These are phyloP conservation scores for Penicillium coprophilum DNA, from an alignment of 495 filamentous ascomycete species.

Conservation along the genomic window DNA sequence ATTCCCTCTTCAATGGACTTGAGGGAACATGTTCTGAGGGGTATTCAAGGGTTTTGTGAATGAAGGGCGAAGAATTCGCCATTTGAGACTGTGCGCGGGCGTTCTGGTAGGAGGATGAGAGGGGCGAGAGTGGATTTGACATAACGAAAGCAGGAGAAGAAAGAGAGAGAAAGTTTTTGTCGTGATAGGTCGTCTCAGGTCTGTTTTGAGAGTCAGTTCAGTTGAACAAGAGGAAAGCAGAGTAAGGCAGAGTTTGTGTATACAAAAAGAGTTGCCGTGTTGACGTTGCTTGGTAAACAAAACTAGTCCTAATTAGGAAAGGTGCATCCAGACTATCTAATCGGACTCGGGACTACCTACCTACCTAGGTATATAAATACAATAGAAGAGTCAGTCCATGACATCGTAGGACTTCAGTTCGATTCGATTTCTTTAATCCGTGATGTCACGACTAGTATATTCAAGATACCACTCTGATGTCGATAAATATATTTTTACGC, in stretches of 20 bases:
- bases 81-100: conserved; percentile 36
- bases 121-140: conserved; percentile 47
- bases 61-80: conserved; percentile 29
- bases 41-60: conserved; percentile 30
- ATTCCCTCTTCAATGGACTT: conserved; percentile 36
- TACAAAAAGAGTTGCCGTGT: conserved; percentile 26
- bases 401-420: background rate
- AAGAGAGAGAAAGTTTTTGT: background rate
- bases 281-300: conserved; percentile 48
- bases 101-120: conserved; percentile 47
- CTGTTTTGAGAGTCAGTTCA: background rate
- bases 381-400: background rate
- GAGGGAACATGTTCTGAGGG: conserved; percentile 35
- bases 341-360: no score
- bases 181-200: background rate
- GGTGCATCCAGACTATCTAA: conserved; percentile 4
- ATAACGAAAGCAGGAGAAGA: conserved; percentile 23
- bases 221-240: background rate
- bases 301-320: conserved; percentile 35
- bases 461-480: no score
- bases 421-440: background rate
- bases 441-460: background rate
- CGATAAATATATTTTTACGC: no score
- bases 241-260: conserved; percentile 19
- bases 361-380: no score